These are phyloP conservation scores for Cyclanthera cordifolia DNA, from an alignment of 306 rosid genomes.

Conservation along the genomic window DNA sequence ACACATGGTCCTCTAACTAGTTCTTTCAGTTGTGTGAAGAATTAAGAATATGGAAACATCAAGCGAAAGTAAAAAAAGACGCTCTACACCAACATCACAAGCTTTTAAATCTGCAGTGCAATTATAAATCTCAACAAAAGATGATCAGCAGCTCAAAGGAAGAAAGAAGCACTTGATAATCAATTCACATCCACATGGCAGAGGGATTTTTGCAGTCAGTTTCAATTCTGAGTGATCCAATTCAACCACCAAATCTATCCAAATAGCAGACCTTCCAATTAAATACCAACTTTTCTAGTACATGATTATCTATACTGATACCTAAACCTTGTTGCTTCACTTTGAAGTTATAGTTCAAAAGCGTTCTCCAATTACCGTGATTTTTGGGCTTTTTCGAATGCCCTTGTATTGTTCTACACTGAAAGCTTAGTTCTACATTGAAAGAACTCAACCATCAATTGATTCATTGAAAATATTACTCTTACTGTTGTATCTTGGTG, in stretches of 20 bases:
- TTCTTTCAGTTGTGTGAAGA: background rate
- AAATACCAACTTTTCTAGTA: background rate
- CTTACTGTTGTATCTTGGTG: too few species aligned
- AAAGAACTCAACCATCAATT: too few species aligned
- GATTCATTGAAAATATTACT: too few species aligned
- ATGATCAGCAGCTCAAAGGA: background rate
- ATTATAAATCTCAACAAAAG: background rate
- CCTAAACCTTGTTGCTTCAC: background rate
- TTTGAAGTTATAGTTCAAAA: background rate
- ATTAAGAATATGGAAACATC: conserved; percentile 1
- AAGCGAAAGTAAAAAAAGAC: background rate
- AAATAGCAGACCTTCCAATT: background rate
- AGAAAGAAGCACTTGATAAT: background rate
- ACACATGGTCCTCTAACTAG: background rate
- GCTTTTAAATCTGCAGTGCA: background rate
- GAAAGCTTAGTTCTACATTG: too few species aligned
- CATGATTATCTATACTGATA: background rate
- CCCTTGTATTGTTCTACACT: too few species aligned
- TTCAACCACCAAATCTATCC: background rate
- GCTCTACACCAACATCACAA: background rate
- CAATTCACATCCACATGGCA: background rate
- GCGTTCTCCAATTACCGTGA: background rate
- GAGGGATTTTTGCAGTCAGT: conserved; percentile 1
- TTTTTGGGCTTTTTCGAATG: too few species aligned
- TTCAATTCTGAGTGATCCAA: background rate